Base-by-base conservation (phyloP, 352 stramenopile species). In the Pythium diclinum region DNA sequence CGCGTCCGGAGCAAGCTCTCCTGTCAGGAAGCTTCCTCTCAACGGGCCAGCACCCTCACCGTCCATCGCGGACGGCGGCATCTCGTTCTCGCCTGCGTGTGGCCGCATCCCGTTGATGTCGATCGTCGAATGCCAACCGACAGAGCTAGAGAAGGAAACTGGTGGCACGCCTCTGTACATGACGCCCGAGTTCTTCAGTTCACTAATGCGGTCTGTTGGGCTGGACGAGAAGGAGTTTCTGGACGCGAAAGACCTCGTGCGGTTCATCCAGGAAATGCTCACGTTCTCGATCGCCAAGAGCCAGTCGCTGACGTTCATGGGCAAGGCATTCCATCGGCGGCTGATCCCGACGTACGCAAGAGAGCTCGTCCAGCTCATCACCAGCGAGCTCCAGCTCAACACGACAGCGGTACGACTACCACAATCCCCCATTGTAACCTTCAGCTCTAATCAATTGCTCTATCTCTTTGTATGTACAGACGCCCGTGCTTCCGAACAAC, bases 271-370 rank as follows among this genome's bases (percentile, higher is more conserved):
- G 19, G 77, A 85, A 51, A 61, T 83, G 58, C 61, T 88, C 3
- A 76, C 78, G n/a, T 83, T 81, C 51, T 76, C 74, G 16, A 76
- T 90, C 60, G 76, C 78, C 25, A 72, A 71, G 14, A 90, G 78
- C 58, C 68, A 68, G 13, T 40, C 67, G 30, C 73, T 90, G 14
- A 75, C 69, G 30, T 83, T 88, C 60, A 71, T 88, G 74, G 78
- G 81, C 64, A 90, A 88, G 61, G 75, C 76, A 1, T 75, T 79
- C 42, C 81, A 90, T 61, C 74, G 76, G 10, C 68, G 81, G 17
- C 61, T 82, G 25, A 75, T 88, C 25, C 72, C 79, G 2, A 63
- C 75, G 34, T 88, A 88, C 51, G 65, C 83, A 11, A 66, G 69
- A 13, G 72, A 87, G 36, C 62, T 90, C n/a, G 76, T 73, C 28